Base-by-base conservation (phyloP, 2,329 filamentous ascomycete genomes). In the Xenoacremonium recifei region DNA sequence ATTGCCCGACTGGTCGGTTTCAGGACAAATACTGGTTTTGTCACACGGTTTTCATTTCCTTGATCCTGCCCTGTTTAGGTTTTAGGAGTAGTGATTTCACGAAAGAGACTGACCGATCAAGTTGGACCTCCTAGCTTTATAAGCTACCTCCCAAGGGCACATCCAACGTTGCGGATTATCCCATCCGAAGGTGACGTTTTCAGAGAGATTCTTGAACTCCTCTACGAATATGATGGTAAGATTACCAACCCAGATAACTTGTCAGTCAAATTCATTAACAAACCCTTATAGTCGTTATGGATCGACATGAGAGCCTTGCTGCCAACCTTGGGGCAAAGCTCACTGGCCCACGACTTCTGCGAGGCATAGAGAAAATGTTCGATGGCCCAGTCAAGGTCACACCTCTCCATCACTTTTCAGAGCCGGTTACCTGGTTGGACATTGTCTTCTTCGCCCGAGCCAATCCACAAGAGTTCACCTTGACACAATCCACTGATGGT, bases 351-450 rank as follows among this genome's bases (percentile, higher is more conserved):
- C 88, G 91, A 38, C 70, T 95, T 48, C 80, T 95, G 56, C 90
- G 90, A 66, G 85, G 88, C 31, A 89, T 95, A 62, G 89, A 95
- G 63, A 80, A 87, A 39, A 76, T 92, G 42, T 95, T 96, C 58
- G 89, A 95, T 50, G 87, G 86, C 0, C 82, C 87, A 17, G 89
- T 91, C 47, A 82, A 61, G 40, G 72, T 66, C 9, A 69, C 54
- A 39, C 68, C 61, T 37, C 43, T 75, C 73, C 55, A 86, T 77
- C 64, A 81, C 67, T 58, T 79, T 75, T 68, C 76, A 21, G 77
- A 75, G 4, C 75, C 74, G 5, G 77, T 93, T 42, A 85, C 82
- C 11, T 96, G 89, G 89, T 73, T 93, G 29, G 89, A 95, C 57
- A 83, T 95, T 39, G 86, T 95, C 51, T 82, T 87, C 51, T 93